These are phyloP conservation scores for Penicillium dipodomyicola DNA, from an alignment of 495 filamentous ascomycete genomes.

Conservation along the genomic window DNA sequence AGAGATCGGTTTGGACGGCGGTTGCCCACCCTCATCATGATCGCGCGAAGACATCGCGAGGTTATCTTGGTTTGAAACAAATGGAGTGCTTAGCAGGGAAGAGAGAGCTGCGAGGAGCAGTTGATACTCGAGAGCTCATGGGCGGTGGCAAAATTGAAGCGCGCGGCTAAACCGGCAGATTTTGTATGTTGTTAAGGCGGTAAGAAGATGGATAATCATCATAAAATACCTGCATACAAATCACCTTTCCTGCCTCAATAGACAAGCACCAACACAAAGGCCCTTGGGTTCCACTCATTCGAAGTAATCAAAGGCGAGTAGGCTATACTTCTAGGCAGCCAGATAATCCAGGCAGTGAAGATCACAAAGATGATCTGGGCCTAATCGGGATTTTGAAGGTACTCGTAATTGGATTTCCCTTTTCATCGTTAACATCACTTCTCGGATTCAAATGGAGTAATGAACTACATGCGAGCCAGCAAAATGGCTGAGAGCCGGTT, in stretches of 20 bases:
- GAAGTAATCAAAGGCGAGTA: background rate
- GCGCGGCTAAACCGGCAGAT: constrained; percentile 10
- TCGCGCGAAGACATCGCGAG: constrained; percentile 26
- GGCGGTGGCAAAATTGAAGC: constrained; percentile 28
- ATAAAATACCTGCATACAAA: background rate
- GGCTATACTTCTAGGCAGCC: background rate
- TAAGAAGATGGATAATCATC: too few species aligned
- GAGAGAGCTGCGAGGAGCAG: constrained; percentile 4
- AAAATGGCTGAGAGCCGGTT: background rate
- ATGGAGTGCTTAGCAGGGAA: background rate
- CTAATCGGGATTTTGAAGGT: constrained; percentile 17
- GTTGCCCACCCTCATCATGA: constrained; percentile 1
- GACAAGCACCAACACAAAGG: background rate
- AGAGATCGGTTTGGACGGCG: constrained; percentile 29
- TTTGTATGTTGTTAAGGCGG: too few species aligned
- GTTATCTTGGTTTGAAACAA: background rate
- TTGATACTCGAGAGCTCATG: constrained; percentile 17
- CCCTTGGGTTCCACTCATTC: background rate
- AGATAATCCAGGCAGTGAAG: background rate
- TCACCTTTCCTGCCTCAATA: background rate
- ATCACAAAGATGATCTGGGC: background rate
- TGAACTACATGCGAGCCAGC: background rate
- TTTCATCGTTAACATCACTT: background rate
- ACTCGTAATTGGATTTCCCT: constrained; percentile 12
- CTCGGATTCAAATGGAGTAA: background rate